These are phyloP conservation scores for Venturia asperata DNA, from an alignment of 2,329 filamentous ascomycete genomes.

Conservation along the genomic window DNA sequence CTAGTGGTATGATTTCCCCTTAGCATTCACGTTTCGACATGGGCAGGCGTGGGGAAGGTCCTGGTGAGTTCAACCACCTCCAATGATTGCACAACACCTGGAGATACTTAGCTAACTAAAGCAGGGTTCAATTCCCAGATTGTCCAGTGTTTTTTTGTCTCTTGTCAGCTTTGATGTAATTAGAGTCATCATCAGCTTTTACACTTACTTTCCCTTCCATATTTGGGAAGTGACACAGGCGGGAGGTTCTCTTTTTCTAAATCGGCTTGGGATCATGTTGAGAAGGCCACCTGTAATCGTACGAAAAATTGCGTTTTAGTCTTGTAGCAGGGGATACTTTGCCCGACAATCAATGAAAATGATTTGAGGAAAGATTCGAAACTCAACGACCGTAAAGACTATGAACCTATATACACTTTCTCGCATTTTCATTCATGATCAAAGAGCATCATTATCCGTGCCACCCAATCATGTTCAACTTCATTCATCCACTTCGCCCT, in stretches of 20 bases:
- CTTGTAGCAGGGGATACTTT: not conserved
- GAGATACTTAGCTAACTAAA: too few species aligned
- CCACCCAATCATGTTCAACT: not conserved
- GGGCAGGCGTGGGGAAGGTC: slow-evolving; percentile 3
- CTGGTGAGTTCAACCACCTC: too few species aligned
- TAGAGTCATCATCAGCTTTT: not conserved
- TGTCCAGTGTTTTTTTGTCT: not conserved
- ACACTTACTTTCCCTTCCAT: too few species aligned
- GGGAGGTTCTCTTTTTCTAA: too few species aligned
- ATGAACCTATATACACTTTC: not conserved
- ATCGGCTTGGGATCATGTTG: too few species aligned
- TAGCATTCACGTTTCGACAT: too few species aligned
- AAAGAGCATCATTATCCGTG: not conserved
- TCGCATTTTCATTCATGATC: not conserved
- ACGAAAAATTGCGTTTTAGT: too few species aligned
- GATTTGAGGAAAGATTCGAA: not conserved
- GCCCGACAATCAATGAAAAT: not conserved
- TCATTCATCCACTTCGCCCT: not conserved
- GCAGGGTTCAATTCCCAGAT: slow-evolving; percentile 5
- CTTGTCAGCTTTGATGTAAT: too few species aligned
- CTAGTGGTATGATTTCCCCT: slow-evolving; percentile 7
- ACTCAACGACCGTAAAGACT: not conserved
- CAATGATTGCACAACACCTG: too few species aligned
- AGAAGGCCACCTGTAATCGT: too few species aligned
- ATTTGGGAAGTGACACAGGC: too few species aligned